Conservation (phyloP, 2,329 filamentous ascomycete genomes). For the Colletotrichum scovillei region DNA sequence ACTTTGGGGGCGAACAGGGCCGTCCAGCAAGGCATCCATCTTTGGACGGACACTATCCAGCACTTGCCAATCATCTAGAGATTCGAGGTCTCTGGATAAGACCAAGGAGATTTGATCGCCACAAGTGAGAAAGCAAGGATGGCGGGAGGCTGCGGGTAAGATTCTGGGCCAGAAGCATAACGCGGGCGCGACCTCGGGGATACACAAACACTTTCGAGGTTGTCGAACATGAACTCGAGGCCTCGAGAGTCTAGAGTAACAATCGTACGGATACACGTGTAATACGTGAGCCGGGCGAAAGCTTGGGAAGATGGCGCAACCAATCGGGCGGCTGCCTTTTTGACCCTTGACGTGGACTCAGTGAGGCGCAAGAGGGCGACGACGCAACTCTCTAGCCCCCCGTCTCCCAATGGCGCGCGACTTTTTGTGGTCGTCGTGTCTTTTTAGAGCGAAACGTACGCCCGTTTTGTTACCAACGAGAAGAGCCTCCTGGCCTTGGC, state of each 20-base stretch:
- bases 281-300: not conserved
- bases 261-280: not conserved
- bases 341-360: not conserved
- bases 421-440: not conserved
- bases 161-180: not conserved
- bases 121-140: not conserved
- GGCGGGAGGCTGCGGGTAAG: not conserved
- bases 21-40: not conserved
- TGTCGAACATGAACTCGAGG: not conserved
- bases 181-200: not conserved
- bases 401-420: not conserved
- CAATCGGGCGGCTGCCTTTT: not conserved
- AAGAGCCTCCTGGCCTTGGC: too few relatives aligned
- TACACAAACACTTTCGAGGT: not conserved
- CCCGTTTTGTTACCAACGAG: too few relatives aligned
- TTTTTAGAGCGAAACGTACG: not conserved
- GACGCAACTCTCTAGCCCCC: not conserved
- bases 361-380: not conserved
- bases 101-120: not conserved
- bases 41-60: not conserved
- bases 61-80: not conserved
- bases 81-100: not conserved
- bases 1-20: not conserved
- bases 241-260: not conserved
- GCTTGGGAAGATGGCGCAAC: not conserved